Evolutionary conservation across 371 early-diverging fungal genomes (phyloP), one percentile per base, ranked within the genome.

Genomic region (Mucor circinelloides): DNA sequence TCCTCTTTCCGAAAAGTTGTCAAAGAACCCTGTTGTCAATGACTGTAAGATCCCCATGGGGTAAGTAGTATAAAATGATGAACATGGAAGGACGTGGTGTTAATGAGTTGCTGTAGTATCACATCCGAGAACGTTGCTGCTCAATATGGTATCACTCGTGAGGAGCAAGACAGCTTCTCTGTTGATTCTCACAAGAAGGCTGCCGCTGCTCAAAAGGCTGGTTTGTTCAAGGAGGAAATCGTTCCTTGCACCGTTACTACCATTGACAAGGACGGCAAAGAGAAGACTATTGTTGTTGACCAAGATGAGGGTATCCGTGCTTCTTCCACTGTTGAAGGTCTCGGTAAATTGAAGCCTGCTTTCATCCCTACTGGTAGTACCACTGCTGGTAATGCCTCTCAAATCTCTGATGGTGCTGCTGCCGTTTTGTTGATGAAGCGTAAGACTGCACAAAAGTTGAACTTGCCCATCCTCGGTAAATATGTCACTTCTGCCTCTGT

Each of bases 331-430:
- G 69, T 86, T 44, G 95, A 95, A 78, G 74, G 73, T 32, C 87
- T 99, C 50, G 82, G 84, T 74, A 95, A 95, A 83, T 87, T 99
- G 65, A 87, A 90, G 60, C 95, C 99, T 50, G 98, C 95, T 42
- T 99, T 99, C 83, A 61, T 12, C 7, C 89, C 85, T 60, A 87
- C 88, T 40, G 81, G 90, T 60, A 95, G 86, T 59, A 96, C 98
- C 65, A 98, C 99, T 42, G 98, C 99, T 54, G 99, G 98, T 66
- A 98, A 95, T 79, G 93, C 99, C 52, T 98, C 99, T 67, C 99
- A 99, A 85, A 96, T 99, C 52, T 94, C 97, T 10, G 99, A 99
- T 81, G 99, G 99, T 75, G 99, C 99, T 46, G 98, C 98, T 25
- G 97, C 97, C 27, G 98, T 98, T 42, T 82, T 99, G 64, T 78